These are phyloP conservation scores for Nicotiana otophora DNA, from an alignment of 257 asterid genomes.

Conservation along the genomic window DNA sequence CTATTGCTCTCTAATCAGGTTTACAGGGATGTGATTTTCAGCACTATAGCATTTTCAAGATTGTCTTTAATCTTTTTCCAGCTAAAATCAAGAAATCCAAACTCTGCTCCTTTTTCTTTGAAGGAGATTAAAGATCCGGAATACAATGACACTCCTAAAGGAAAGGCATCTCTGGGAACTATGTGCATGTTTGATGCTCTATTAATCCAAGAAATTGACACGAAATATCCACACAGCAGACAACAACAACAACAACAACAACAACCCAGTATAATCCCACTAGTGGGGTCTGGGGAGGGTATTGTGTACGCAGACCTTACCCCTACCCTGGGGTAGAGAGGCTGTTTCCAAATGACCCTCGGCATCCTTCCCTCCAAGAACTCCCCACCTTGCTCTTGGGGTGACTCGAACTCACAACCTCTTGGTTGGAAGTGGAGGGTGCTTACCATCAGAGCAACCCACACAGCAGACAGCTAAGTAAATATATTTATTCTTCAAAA, in stretches of 20 bases:
- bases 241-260: too few relatives aligned
- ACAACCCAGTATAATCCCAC: too few relatives aligned
- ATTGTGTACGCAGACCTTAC: too few relatives aligned
- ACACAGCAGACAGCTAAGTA: not conserved
- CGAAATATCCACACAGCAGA: not conserved
- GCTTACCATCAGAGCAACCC: too few relatives aligned
- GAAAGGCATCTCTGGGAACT: not conserved
- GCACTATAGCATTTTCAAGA: not conserved
- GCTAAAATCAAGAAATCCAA: not conserved
- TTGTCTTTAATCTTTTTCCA: not conserved
- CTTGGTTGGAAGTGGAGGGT: too few relatives aligned
- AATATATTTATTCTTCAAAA: not conserved
- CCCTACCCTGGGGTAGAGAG: too few relatives aligned
- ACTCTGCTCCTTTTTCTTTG: not conserved
- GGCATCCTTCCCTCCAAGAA: too few relatives aligned
- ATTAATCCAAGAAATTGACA: not conserved
- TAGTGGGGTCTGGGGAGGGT: too few relatives aligned
- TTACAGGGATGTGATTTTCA: not conserved
- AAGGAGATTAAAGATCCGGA: not conserved
- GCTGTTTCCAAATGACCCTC: too few relatives aligned
- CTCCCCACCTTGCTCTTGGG: too few relatives aligned
- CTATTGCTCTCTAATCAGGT: not conserved
- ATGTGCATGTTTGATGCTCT: not conserved
- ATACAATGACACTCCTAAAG: not conserved
- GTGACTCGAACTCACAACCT: too few relatives aligned